A percentile compares a stretch with the other conserved stretches of the same genome.
Evolutionary conservation across 1,284 basidiomycete genomes (phyloP).

Genomic region (Amylostereum areolatum): DNA sequence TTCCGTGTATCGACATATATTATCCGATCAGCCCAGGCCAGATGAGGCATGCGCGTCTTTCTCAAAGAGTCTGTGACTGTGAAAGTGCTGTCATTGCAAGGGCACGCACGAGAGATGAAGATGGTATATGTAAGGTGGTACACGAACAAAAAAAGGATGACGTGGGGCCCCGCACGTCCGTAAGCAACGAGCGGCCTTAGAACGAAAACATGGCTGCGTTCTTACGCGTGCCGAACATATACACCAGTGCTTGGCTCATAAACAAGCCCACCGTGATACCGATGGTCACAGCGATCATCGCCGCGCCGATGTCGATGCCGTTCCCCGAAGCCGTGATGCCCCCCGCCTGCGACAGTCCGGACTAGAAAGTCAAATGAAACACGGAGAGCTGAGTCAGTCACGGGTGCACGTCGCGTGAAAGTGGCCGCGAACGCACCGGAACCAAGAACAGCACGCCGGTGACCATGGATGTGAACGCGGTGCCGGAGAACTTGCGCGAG

Average conservation of each 20-base stretch:
- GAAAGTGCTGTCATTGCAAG: too few relatives aligned
- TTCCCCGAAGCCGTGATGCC: constrained; percentile 67
- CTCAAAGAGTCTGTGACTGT: too few relatives aligned
- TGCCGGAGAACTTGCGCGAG: constrained; percentile 81
- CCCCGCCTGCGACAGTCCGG: constrained; percentile 82
- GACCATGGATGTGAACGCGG: constrained; percentile 87
- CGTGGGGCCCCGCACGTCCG: too few relatives aligned
- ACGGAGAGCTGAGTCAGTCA: not conserved
- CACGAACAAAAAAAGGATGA: too few relatives aligned
- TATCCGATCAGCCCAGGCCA: not conserved
- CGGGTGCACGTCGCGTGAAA: not conserved
- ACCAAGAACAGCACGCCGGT: constrained; percentile 83
- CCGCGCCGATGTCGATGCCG: constrained; percentile 72
- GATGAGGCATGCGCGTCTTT: too few relatives aligned
- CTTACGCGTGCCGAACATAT: constrained; percentile 79
- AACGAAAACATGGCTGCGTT: constrained; percentile 82
- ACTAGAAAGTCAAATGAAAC: constrained; percentile 35
- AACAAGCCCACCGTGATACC: constrained; percentile 90
- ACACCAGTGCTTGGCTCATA: constrained; percentile 82
- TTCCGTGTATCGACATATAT: not conserved
- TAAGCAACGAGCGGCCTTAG: constrained; percentile 21
- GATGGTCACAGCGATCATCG: constrained; percentile 85
- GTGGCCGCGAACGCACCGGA: constrained; percentile 45
- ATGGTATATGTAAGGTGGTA: too few relatives aligned
- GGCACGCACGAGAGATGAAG: too few relatives aligned